Percentiles rank a stretch among this genome's conserved stretches.
phyloP scores from a whole-genome alignment of 352 stramenopile genomes.

The Phytophthora hybrid region DNA sequence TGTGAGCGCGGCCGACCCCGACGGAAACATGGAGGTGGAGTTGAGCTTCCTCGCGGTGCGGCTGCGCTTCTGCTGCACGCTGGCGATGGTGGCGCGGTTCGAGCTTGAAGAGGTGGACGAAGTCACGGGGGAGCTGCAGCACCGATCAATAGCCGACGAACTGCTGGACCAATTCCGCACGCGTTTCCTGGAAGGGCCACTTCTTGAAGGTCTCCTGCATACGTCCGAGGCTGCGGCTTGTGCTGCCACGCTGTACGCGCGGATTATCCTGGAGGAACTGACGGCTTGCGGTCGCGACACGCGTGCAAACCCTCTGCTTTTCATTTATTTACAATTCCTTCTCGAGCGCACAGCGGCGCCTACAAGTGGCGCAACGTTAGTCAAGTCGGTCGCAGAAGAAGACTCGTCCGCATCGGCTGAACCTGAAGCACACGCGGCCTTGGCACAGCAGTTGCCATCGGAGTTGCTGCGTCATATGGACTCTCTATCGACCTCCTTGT shows the following conservation, averaged over 20 bases:
- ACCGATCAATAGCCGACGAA: constrained; percentile 77
- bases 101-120: constrained; percentile 66
- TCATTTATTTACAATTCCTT: constrained; percentile 83
- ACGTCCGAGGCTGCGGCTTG: constrained; percentile 73
- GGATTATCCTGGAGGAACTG: constrained; percentile 85
- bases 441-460: constrained; percentile 59
- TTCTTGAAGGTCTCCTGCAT: constrained; percentile 74
- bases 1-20: constrained; percentile 23
- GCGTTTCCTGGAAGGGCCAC: constrained; percentile 73
- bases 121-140: constrained; percentile 46
- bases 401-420: constrained; percentile 2
- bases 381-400: constrained; percentile 22
- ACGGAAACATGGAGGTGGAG: constrained; percentile 56
- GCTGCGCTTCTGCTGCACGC: constrained; percentile 86
- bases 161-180: constrained; percentile 74
- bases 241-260: constrained; percentile 77
- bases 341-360: constrained; percentile 45
- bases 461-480: constrained; percentile 85
- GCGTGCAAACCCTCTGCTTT: constrained; percentile 77
- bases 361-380: neutral
- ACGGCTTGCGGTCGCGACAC: constrained; percentile 74
- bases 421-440: constrained; percentile 13
- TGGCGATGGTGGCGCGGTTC: constrained; percentile 84
- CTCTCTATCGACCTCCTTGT: constrained; percentile 81
- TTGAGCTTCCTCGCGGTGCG: constrained; percentile 66